Base-by-base conservation (phyloP, 768 basidiomycete genomes). In the Scleroderma bovista region DNA sequence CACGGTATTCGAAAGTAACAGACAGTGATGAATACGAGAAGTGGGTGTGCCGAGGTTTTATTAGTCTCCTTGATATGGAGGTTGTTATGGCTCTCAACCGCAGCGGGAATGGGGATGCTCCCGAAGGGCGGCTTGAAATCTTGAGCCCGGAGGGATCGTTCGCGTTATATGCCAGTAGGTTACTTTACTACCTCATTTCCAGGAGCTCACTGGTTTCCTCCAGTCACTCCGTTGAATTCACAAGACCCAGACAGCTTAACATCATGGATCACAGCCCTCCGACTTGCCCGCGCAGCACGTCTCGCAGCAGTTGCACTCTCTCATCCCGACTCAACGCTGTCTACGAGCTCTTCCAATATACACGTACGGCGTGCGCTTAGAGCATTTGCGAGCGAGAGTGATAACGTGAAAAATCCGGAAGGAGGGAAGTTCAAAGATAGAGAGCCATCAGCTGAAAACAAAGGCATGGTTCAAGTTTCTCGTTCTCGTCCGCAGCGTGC, bases 251-350 rank as follows among this genome's bases (percentile, higher is more conserved):
- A 57, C 17, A 41, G 46, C 22, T 60, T 65, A 70, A 81, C 26
- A 76, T 83, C 76, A 34, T 93, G 89, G 89, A 74, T 78, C 2
- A 66, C 71, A 3, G 77, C 78, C 7, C 83, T 92, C 44, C 75
- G 89, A 31, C 73, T 75, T 48, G 81, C 89, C 34, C 91, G 90
- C 61, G 71, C 78, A 2, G 75, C 83, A 37, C 70, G 83, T n/a
- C 75, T 92, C n/a, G 72, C 77, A 19, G 80, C 84, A 0, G 71
- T 91, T 24, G 86, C 84, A 53, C 66, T 80, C 48, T 86, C 79
- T 29, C 78, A 86, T 57, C 86, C 88, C 5, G 81, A 91, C 62
- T 88, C 88, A 8, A 92, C 89, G 0, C 73, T 92, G 22, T 88
- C 88, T 0, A 85, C 86, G 0, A 90, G 88, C 0, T 66, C 82